phyloP scores from a whole-genome alignment of 306 rosid species.

The Medicago truncatula region MtrunA17r5.0-ANR NC_053049.1:34600501-34601000 shows the following conservation, averaged over 20 bases:
- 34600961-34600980: no score
- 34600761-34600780: neutral
- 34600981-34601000: no score
- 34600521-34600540: neutral
- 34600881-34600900: no score
- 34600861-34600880: neutral
- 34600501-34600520: neutral
- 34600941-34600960: no score
- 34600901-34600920: no score
- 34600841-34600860: neutral
- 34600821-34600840: neutral
- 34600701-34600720: conserved; percentile 98
- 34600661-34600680: conserved; percentile 96
- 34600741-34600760: conserved; percentile 31
- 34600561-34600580: conserved; percentile 76
- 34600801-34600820: neutral
- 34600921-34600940: no score
- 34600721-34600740: conserved; percentile 87
- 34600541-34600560: conserved; percentile 23
- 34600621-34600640: conserved; percentile 92
- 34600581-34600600: conserved; percentile 88
- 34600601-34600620: conserved; percentile 93
- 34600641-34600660: conserved; percentile 96
- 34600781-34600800: neutral
- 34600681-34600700: conserved; percentile 86